These are phyloP conservation scores for Carex pumila DNA, from an alignment of 176 grass and related monocot genomes.

Conservation along the genomic window DNA sequence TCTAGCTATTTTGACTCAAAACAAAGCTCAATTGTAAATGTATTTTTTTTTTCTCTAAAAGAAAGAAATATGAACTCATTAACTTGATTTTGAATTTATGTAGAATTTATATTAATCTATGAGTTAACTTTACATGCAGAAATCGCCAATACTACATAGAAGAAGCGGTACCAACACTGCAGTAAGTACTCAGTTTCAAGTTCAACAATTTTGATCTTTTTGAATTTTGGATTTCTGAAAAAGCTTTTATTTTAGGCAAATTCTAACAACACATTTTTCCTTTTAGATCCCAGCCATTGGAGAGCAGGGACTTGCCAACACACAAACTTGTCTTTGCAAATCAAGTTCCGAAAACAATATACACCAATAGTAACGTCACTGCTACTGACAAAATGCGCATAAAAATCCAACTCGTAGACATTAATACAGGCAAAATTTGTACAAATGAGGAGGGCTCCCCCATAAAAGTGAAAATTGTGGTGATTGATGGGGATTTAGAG, in stretches of 20 bases:
- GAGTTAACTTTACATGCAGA: background rate
- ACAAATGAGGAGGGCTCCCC: conserved; percentile 40
- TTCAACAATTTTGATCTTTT: background rate
- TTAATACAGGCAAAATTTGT: conserved; percentile 36
- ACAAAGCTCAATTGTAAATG: background rate
- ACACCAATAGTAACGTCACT: conserved; percentile 71
- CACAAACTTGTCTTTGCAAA: conserved; percentile 70
- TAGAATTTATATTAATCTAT: background rate
- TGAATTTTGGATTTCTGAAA: conserved; percentile 5
- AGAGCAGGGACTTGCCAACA: conserved; percentile 28
- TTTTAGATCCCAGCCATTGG: conserved; percentile 34
- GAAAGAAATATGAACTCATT: background rate
- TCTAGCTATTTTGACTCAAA: background rate
- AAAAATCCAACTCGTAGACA: conserved; percentile 52
- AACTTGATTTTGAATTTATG: background rate
- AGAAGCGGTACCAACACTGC: background rate
- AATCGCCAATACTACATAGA: conserved; percentile 16
- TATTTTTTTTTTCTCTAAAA: background rate
- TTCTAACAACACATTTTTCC: conserved; percentile 22
- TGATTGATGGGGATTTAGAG: conserved; percentile 90
- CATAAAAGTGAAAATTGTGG: conserved; percentile 70
- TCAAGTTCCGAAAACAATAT: conserved; percentile 57
- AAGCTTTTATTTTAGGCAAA: background rate
- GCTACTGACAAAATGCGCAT: conserved; percentile 52
- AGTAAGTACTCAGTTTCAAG: background rate